phyloP scores from a whole-genome alignment of 148 eudicot genomes.

The Chenopodium suecicum region DNA sequence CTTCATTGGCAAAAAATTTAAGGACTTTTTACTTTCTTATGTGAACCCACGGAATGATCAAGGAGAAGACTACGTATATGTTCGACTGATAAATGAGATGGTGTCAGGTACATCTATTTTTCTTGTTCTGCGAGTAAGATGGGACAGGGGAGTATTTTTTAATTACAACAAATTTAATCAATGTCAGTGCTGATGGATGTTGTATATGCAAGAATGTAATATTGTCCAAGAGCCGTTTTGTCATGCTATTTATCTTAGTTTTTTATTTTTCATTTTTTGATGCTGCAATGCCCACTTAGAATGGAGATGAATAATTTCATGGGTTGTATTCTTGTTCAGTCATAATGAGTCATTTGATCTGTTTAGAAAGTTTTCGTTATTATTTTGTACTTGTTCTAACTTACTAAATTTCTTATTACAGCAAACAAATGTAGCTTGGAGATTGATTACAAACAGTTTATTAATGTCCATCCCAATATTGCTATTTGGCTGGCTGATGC shows the following conservation, averaged over 20 bases:
- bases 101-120: conserved; percentile 55
- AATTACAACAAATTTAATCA: too few species aligned
- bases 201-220: too few species aligned
- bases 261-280: too few species aligned
- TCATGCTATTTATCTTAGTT: too few species aligned
- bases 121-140: too few species aligned
- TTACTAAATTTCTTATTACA: conserved; percentile 32
- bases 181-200: too few species aligned
- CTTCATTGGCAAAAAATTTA: conserved; percentile 85
- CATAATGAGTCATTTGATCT: background rate
- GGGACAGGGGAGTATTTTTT: too few species aligned
- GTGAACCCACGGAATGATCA: conserved; percentile 61
- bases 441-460: conserved; percentile 89
- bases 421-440: conserved; percentile 95
- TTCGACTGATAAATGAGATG: conserved; percentile 88
- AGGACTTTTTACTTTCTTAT: conserved; percentile 75
- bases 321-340: background rate
- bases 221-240: too few species aligned
- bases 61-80: conserved; percentile 56
- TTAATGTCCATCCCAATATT: conserved; percentile 80
- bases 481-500: conserved; percentile 99
- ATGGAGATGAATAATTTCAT: background rate
- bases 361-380: background rate
- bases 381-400: background rate
- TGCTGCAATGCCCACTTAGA: background rate